Evolutionary conservation across 352 stramenopile species (phyloP).

Genomic region (Phytophthora aleatoria): DNA sequence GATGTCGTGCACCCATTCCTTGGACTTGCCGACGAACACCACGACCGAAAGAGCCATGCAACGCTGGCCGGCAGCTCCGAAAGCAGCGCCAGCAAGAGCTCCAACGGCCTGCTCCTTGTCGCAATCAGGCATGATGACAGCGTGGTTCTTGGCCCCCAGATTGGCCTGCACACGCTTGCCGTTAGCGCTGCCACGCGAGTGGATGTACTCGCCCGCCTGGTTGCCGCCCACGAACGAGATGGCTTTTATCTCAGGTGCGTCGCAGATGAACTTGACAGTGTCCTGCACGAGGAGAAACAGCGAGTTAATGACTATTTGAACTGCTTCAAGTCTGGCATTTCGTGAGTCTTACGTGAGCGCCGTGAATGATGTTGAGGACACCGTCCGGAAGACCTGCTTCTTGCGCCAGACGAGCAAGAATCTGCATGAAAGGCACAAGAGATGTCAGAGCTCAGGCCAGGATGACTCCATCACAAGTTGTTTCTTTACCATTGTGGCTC

Average conservation of each 20-base stretch:
- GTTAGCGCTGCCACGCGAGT: slow-evolving; percentile 83
- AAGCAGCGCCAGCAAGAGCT: slow-evolving; percentile 91
- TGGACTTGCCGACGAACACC: slow-evolving; percentile 94
- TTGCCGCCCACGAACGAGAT: slow-evolving; percentile 97
- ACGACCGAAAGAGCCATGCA: slow-evolving; percentile 98
- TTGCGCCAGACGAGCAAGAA: slow-evolving; percentile 92
- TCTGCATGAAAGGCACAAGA: slow-evolving; percentile 33
- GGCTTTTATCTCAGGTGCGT: slow-evolving; percentile 93
- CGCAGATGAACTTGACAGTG: slow-evolving; percentile 96
- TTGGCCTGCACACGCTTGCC: slow-evolving; percentile 97
- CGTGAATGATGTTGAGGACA: slow-evolving; percentile 96
- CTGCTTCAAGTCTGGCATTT: slow-evolving; percentile 3
- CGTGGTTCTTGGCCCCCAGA: slow-evolving; percentile 98
- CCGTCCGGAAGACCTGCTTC: slow-evolving; percentile 94
- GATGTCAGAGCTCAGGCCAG: slow-evolving; percentile 2
- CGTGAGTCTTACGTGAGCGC: slow-evolving; percentile 55
- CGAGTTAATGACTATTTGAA: slow-evolving; percentile 8
- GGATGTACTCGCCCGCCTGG: slow-evolving; percentile 94
- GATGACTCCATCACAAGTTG: background rate
- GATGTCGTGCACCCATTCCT: slow-evolving; percentile 94
- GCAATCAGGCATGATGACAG: slow-evolving; percentile 94
- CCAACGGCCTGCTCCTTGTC: slow-evolving; percentile 91
- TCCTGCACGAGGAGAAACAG: slow-evolving; percentile 44
- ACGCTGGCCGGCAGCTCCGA: slow-evolving; percentile 97
- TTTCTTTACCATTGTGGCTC: slow-evolving; percentile 72